Conservation (phyloP, 1,284 basidiomycete genomes). For the Moesziomyces antarcticus region DNA sequence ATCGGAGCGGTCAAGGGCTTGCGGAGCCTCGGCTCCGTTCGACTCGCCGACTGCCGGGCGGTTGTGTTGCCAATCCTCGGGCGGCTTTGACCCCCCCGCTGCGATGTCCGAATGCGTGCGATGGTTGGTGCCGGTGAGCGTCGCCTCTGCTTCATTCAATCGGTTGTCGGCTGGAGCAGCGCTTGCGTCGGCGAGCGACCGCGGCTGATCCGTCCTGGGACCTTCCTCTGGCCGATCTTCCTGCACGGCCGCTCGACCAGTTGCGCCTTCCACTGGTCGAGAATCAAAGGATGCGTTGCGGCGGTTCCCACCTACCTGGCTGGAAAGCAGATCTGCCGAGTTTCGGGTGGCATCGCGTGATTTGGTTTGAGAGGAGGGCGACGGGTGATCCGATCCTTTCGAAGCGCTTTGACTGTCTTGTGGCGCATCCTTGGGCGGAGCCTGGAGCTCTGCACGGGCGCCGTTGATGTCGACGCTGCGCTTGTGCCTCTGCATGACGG, state of each 20-base stretch:
- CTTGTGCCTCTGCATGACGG: not conserved
- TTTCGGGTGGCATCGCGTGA: not conserved
- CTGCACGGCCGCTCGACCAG: too few relatives aligned
- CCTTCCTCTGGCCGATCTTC: not conserved
- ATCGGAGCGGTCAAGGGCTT: not conserved
- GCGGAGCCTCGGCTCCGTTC: too few relatives aligned
- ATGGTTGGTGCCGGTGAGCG: not conserved
- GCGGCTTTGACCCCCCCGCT: too few relatives aligned
- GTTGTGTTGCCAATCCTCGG: too few relatives aligned
- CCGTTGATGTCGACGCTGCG: constrained; percentile 13
- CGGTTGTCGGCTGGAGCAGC: not conserved
- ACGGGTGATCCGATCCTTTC: not conserved
- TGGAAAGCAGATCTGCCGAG: not conserved
- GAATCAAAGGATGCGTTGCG: not conserved
- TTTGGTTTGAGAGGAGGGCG: not conserved
- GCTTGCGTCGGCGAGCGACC: not conserved
- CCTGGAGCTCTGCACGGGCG: constrained; percentile 4
- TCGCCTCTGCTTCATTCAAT: not conserved
- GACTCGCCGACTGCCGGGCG: too few relatives aligned
- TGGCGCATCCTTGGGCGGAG: not conserved
- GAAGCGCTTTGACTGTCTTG: not conserved
- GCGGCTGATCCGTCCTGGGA: not conserved
- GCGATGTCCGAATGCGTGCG: too few relatives aligned
- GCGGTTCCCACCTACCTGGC: not conserved
- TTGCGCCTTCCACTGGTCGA: too few relatives aligned